Evolutionary conservation across 106 monocot genomes (phyloP), one percentile per base, ranked within the genome.

Genomic region (Narthecium ossifragum): DNA sequence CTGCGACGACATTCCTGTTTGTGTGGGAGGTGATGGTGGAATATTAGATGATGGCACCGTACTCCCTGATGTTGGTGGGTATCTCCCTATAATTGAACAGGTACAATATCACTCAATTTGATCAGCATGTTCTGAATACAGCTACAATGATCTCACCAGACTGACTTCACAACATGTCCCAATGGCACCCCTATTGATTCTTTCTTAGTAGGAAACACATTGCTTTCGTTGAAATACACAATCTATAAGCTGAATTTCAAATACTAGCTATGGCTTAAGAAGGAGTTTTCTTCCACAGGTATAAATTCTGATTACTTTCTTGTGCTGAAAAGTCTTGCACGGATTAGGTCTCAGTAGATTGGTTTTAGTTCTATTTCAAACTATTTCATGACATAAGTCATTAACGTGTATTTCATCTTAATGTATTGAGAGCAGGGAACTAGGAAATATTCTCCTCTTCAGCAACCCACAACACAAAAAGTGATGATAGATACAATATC

Each of bases 11-110:
- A 74, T 93, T 23, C 59, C 55, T 12, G 82, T 93, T 26, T 88
- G 93, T 20, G 79, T 93, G 28, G 93, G 93, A 20, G 93, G 93
- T 22, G 88, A 93, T 24, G 93, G 85, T 43, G 93, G 93, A 34
- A 88, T 88, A 60, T 70, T 58, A 31, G 26, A 68, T 20, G 39
- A 77, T 60, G 85, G 93, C 4, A 75, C 74, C 46, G 80, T 93
- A 54, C 60, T 46, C n/a, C 63, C 82, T 0, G 72, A 88, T 69
- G 85, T 93, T 26, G 93, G 93, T 15, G 93, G 93, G 4, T 93
- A 80, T 66, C 85, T 82, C 9, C 82, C 93, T 38, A 23, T 93
- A 14, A 88, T 93, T 51, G 88, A 93, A 15, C 93, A 93, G 81
- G 93, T 93, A 67, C 33, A 27, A 58, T n/a, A n/a, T n/a, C n/a